phyloP scores from a whole-genome alignment of 768 basidiomycete genomes.

The Suillus ampliporus region DNA sequence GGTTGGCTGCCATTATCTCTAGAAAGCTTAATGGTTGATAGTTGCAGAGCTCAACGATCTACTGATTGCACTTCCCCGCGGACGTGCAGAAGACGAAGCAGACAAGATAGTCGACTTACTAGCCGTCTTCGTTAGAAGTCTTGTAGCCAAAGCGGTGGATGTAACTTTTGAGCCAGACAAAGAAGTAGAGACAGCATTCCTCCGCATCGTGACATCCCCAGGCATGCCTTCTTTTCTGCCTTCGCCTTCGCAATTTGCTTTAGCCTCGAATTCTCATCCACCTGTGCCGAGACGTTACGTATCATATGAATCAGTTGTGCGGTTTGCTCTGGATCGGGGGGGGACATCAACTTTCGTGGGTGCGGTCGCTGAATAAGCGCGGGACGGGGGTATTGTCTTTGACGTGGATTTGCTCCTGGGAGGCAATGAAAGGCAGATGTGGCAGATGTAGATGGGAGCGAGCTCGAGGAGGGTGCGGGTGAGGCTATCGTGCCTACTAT shows the following conservation, averaged over 20 bases:
- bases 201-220: background rate
- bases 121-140: background rate
- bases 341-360: background rate
- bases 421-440: background rate
- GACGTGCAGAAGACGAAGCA: background rate
- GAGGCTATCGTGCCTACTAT: no score
- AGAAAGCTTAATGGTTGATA: background rate
- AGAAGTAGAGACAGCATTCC: background rate
- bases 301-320: constrained; percentile 17
- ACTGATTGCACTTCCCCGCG: background rate
- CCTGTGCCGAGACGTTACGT: constrained; percentile 24
- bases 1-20: background rate
- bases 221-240: constrained; percentile 11
- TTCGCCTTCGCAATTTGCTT: constrained; percentile 28
- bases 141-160: background rate
- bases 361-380: background rate
- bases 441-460: background rate
- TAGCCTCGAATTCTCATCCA: constrained; percentile 32
- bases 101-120: background rate
- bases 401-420: constrained; percentile 3
- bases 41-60: background rate
- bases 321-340: background rate
- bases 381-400: constrained; percentile 4
- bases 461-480: background rate
- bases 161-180: background rate